Percentiles rank a stretch among this genome's conserved stretches.
Conservation (phyloP, 2,329 filamentous ascomycete species). For the Aureobasidium sp. region DNA sequence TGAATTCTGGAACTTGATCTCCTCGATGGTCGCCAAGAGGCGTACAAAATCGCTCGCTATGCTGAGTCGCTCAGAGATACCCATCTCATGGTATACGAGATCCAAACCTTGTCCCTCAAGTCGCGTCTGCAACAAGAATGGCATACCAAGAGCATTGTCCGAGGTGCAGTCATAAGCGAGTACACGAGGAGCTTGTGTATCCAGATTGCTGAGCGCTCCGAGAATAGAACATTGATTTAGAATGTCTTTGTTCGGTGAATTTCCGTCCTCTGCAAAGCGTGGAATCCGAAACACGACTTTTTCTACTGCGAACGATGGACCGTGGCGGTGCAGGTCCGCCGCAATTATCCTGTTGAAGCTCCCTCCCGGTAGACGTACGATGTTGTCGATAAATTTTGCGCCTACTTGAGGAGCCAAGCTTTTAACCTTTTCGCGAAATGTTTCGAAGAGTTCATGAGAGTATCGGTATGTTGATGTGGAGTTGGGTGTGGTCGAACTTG, state of each 20-base stretch:
- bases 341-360: not conserved
- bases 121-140: not conserved
- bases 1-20: not conserved
- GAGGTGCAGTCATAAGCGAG: not conserved
- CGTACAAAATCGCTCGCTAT: not conserved
- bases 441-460: not conserved
- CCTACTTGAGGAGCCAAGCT: not conserved
- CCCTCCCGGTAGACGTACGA: not conserved
- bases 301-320: not conserved
- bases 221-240: not conserved
- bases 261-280: not conserved
- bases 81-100: not conserved
- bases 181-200: not conserved
- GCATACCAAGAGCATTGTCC: not conserved
- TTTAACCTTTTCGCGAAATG: not conserved
- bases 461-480: not conserved
- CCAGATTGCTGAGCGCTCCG: not conserved
- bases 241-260: not conserved
- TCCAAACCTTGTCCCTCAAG: not conserved
- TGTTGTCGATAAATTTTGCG: not conserved
- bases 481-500: not conserved
- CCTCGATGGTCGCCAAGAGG: not conserved
- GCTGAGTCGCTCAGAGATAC: not conserved
- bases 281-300: not conserved
- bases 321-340: not conserved